Evolutionary conservation across 2,329 filamentous ascomycete genomes (phyloP), one percentile per base, ranked within the genome.

Genomic region (Phaeophleospora eucalypticola): DNA sequence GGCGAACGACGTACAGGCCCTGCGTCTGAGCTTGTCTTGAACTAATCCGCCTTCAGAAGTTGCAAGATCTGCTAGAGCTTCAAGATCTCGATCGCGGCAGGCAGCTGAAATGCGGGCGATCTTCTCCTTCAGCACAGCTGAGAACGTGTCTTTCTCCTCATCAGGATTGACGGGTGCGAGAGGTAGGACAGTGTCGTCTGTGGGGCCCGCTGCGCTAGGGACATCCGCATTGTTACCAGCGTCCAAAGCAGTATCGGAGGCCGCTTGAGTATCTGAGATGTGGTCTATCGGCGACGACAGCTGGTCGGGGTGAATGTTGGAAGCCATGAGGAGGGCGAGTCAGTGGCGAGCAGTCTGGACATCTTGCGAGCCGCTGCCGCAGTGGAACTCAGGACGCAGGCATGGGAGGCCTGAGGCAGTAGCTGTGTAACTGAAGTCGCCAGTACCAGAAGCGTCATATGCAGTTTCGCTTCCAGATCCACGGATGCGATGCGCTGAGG

Each of bases 1-100:
- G 33, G 20, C 14, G 7, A 15, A 15, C 33, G 14, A 20, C 44
- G 69, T 79, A 94, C 91, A 96, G 57, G 87, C 89, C 66, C 74
- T 71, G 61, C 80, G 79, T 56, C 90, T 84, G 53, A 93, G 67
- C 32, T 65, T 59, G 56, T 78, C 75, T 54, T 69, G 67, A 37
- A 78, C 56, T 29, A 78, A 64, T 43, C 75, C 75, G 40, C 67
- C 63, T 39, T 61, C 46, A 40, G 67, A 67, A n/a, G 69, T 69
- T 3, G 74, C 72, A 15, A 75, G 65, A 6, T 59, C 53, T 29
- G 65, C 58, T 24, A 78, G 61, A 36, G 64, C 56, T n/a, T 60
- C 51, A 43, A 73, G 57, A 52, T 76, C 64, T 34, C 56, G 55
- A 46, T 65, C 58, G 9, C 60, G 52, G 57, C 74, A 75, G 24